phyloP scores from a whole-genome alignment of 2,329 filamentous ascomycete species.

The Canariomyces notabilis region DNA sequence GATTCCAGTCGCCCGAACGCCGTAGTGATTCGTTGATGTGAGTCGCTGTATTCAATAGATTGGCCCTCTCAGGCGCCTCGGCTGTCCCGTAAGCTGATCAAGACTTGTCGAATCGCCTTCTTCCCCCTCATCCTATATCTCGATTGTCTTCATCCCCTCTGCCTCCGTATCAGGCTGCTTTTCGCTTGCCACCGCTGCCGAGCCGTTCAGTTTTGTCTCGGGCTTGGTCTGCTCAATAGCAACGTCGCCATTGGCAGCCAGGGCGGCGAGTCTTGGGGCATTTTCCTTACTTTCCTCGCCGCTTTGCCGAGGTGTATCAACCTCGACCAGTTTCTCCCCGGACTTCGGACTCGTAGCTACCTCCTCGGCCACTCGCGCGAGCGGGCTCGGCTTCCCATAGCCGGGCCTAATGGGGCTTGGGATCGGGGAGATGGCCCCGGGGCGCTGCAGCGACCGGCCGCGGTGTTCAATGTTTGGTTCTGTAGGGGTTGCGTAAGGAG shows the following conservation, averaged over 20 bases:
- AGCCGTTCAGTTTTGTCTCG: conserved; percentile 30
- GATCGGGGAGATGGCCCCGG: conserved; percentile 58
- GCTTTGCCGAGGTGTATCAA: conserved; percentile 48
- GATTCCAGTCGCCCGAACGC: background rate
- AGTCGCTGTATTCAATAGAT: background rate
- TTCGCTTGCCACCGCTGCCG: conserved; percentile 32
- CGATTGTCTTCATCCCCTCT: conserved; percentile 57
- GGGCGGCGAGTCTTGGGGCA: conserved; percentile 29
- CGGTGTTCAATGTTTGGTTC: conserved; percentile 56
- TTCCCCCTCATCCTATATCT: conserved; percentile 39
- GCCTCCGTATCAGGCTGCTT: conserved; percentile 38
- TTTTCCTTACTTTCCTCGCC: conserved; percentile 35
- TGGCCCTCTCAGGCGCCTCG: background rate
- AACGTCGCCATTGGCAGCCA: conserved; percentile 29
- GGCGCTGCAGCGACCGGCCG: conserved; percentile 66
- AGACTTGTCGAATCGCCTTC: background rate
- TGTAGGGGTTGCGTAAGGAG: conserved; percentile 62
- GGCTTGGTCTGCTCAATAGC: conserved; percentile 26
- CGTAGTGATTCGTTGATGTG: background rate
- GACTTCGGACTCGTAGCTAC: conserved; percentile 31
- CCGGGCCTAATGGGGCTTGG: conserved; percentile 61
- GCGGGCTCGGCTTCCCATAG: conserved; percentile 62
- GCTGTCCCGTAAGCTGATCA: background rate
- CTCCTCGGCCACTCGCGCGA: conserved; percentile 73
- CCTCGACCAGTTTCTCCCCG: conserved; percentile 49